Conservation (phyloP, 2,329 filamentous ascomycete species). For the Penicillium sp. region DNA sequence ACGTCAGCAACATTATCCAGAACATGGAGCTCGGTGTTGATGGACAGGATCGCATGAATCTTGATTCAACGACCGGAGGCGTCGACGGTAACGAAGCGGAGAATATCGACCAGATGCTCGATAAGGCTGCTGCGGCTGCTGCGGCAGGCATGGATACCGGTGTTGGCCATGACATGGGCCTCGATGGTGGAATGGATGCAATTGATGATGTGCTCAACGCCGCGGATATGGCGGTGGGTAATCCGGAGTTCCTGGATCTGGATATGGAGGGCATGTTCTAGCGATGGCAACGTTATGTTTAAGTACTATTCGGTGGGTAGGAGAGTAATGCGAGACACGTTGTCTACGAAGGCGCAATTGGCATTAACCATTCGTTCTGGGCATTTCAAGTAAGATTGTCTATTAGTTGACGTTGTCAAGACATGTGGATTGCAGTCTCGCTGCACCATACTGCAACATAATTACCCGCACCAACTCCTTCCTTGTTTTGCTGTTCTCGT, state of each 20-base stretch:
- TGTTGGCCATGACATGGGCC: constrained; percentile 26
- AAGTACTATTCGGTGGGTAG: not conserved
- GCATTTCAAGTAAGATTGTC: not conserved
- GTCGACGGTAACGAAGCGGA: constrained; percentile 28
- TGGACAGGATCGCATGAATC: constrained; percentile 35
- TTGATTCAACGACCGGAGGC: constrained; percentile 25
- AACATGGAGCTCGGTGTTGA: constrained; percentile 44
- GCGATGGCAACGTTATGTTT: not conserved
- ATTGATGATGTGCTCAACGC: constrained; percentile 49
- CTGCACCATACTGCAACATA: not conserved
- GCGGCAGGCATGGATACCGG: constrained; percentile 35
- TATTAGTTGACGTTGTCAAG: not conserved
- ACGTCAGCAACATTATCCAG: constrained; percentile 46
- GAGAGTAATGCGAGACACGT: not conserved
- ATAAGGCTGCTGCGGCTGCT: constrained; percentile 41
- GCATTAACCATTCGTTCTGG: not conserved
- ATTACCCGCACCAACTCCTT: not conserved
- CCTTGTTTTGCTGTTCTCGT: not conserved
- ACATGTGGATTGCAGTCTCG: not conserved
- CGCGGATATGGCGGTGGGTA: constrained; percentile 45
- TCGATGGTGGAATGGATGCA: constrained; percentile 37
- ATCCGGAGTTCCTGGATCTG: constrained; percentile 48
- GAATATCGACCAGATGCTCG: constrained; percentile 43
- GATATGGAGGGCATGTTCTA: constrained; percentile 50
- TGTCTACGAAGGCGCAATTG: not conserved